Percentiles rank a stretch among this genome's conserved stretches.
These are phyloP conservation scores for Elsinoe australis DNA, from an alignment of 2,329 filamentous ascomycete genomes.

Conservation along the genomic window DNA sequence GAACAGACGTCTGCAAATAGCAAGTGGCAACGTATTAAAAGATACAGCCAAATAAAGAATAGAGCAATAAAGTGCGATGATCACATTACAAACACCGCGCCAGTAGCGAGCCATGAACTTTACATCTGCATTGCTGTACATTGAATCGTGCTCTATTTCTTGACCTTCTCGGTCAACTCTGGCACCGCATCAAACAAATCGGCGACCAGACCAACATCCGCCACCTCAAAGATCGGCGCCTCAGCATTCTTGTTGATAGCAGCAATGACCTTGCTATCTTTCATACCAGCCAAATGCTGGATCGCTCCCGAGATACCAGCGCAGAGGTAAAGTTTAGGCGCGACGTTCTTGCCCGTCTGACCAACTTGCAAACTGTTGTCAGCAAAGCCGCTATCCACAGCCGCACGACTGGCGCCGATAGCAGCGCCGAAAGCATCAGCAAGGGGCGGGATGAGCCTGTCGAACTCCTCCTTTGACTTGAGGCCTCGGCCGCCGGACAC, in stretches of 20 bases:
- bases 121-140: neutral
- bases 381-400: conserved; percentile 93
- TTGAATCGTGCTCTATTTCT: conserved; percentile 33
- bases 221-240: conserved; percentile 96
- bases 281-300: conserved; percentile 98
- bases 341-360: conserved; percentile 97
- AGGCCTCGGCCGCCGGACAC: conserved; percentile 90
- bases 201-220: conserved; percentile 88
- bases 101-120: too few relatives aligned
- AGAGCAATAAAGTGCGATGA: neutral
- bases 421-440: conserved; percentile 92
- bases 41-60: too few relatives aligned
- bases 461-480: conserved; percentile 97
- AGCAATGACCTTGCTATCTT: conserved; percentile 99
- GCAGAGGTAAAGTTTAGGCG: conserved; percentile 88
- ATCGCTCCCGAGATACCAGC: conserved; percentile 96
- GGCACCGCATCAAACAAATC: conserved; percentile 91
- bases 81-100: neutral
- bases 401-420: conserved; percentile 87
- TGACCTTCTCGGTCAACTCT: conserved; percentile 91
- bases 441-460: conserved; percentile 82
- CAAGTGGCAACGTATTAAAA: too few relatives aligned
- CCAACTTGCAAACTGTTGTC: conserved; percentile 98
- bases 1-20: too few relatives aligned
- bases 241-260: conserved; percentile 97